phyloP scores from a whole-genome alignment of 164 flowering plant genomes.

The Houttuynia cordata region DNA sequence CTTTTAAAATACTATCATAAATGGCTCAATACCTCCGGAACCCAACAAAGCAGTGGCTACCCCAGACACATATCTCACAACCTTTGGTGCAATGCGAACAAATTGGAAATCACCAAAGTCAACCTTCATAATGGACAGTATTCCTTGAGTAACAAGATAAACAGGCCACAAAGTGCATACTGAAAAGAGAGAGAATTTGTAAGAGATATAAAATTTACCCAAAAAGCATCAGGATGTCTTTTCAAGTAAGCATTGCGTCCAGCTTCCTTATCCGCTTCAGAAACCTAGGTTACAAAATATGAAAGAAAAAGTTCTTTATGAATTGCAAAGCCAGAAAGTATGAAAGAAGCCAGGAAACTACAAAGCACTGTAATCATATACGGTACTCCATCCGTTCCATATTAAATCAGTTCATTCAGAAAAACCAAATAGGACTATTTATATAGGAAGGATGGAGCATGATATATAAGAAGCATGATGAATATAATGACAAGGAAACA shows the following conservation, averaged over 20 bases:
- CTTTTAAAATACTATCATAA: too few relatives aligned
- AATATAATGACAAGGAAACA: too few relatives aligned
- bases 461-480: too few relatives aligned
- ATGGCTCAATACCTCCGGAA: slow-evolving; percentile 58
- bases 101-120: slow-evolving; percentile 95
- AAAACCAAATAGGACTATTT: too few relatives aligned
- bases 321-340: too few relatives aligned
- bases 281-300: slow-evolving; percentile 30
- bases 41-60: slow-evolving; percentile 87
- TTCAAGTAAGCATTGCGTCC: slow-evolving; percentile 55
- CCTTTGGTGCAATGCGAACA: slow-evolving; percentile 75
- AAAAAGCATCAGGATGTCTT: slow-evolving; percentile 78
- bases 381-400: too few relatives aligned
- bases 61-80: slow-evolving; percentile 76
- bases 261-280: slow-evolving; percentile 43
- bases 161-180: not conserved
- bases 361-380: too few relatives aligned
- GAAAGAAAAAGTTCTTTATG: not conserved
- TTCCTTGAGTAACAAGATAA: not conserved
- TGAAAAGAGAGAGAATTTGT: too few relatives aligned
- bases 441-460: too few relatives aligned
- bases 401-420: too few relatives aligned
- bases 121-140: slow-evolving; percentile 40
- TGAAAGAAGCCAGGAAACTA: too few relatives aligned
- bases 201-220: slow-evolving; percentile 41